Conservation (phyloP, 768 basidiomycete genomes). For the Asterophora parasitica region DNA sequence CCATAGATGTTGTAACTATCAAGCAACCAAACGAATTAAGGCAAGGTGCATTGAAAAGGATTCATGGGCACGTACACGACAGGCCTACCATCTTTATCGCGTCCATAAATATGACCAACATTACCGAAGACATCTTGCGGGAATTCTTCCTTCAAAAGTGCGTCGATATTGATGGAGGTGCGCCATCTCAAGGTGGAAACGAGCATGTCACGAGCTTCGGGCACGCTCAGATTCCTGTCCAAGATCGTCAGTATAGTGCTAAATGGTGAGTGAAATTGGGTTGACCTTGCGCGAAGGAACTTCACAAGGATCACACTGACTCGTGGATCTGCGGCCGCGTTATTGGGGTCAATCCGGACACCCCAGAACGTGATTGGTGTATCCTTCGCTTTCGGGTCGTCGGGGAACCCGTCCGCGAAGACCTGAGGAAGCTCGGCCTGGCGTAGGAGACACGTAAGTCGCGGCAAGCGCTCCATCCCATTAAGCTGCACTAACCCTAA, state of each 20-base stretch:
- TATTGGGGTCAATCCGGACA: slow-evolving; percentile 55
- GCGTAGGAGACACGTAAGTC: neutral
- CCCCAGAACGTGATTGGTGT: slow-evolving; percentile 66
- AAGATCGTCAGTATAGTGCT: too few species aligned
- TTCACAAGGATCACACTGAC: slow-evolving; percentile 78
- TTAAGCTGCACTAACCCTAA: slow-evolving; percentile 45
- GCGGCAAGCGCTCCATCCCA: neutral
- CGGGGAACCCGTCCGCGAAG: slow-evolving; percentile 56
- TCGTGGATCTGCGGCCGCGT: slow-evolving; percentile 48
- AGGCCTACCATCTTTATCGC: slow-evolving; percentile 68
- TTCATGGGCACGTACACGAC: slow-evolving; percentile 49
- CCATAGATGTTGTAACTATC: slow-evolving; percentile 78
- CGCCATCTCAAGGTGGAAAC: slow-evolving; percentile 70
- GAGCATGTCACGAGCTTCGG: slow-evolving; percentile 61
- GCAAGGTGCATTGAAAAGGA: neutral
- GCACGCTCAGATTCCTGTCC: slow-evolving; percentile 45
- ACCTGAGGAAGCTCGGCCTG: slow-evolving; percentile 46
- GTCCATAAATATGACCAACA: slow-evolving; percentile 60
- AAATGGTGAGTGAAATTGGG: too few species aligned
- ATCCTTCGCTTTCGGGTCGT: slow-evolving; percentile 46
- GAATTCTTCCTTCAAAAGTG: slow-evolving; percentile 54
- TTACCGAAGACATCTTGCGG: slow-evolving; percentile 59
- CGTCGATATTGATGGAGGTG: slow-evolving; percentile 57
- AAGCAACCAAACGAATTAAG: neutral
- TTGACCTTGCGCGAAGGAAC: slow-evolving; percentile 70